Evolutionary conservation across 345 rosid genomes (phyloP), one percentile per base, ranked within the genome.

Genomic region (Salix koriyanagi): DNA sequence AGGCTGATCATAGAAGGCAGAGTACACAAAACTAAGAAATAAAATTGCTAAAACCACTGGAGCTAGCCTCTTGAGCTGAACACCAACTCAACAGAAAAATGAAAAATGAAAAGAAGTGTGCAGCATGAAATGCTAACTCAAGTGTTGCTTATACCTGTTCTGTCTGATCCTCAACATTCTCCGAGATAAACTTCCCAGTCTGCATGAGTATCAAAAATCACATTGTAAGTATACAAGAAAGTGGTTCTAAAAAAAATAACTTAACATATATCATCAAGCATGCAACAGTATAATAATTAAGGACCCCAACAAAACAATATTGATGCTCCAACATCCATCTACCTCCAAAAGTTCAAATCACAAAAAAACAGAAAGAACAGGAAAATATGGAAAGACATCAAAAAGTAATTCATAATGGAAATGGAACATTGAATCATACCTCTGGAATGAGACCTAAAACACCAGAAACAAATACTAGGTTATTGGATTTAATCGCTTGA

Each of bases 381-480:
- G 52, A 2, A 56, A 21, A 42, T 9, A 36, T 66, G 25, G 70
- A 39, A 36, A 48, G 44, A 4, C 21, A 66, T 30, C 7, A 21
- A 36, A 30, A 14, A 9, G 44, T 19, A 8, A 66, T 28, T 66
- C 41, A 66, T 8, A 66, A 66, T 34, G 69, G 37, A 66, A 32
- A 30, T 18, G 44, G 15, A 66, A 23, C 37, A 9, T 18, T 34
- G 36, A n/a, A 41, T 19, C 86, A 48, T 81, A 95, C 98, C 97
- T 92, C 97, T 4, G 97, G 98, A 67, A 90, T 73, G 74, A 92
- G 97, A 71, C 99, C 97, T 56, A 91, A 86, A 78, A 87, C 93
- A 78, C 97, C 97, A 10, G 97, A 96, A 60, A 91, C 83, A 79
- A 92, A 94, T 71, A 96, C 69, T 77, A 91, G 85, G 76, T 96